A percentile compares a stretch with the other conserved stretches of the same genome.
These are phyloP conservation scores for Wallacemonas sp. DNA, from an alignment of 208 protist genomes.

Conservation along the genomic window DNA sequence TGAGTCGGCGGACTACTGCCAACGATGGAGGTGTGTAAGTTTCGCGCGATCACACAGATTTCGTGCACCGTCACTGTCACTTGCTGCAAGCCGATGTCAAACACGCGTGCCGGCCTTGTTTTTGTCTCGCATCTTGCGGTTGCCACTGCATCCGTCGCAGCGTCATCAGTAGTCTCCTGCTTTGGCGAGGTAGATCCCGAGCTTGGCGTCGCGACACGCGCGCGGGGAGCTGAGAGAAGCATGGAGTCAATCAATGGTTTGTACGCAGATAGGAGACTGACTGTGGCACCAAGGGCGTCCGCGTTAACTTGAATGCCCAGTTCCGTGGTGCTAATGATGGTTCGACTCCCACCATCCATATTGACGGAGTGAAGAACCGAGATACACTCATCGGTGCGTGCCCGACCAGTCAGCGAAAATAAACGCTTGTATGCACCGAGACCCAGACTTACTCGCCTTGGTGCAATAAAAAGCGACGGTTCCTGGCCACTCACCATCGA, in stretches of 20 bases:
- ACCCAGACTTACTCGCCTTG: neutral
- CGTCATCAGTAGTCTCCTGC: neutral
- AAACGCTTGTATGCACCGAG: slow-evolving; percentile 3
- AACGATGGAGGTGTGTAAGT: neutral
- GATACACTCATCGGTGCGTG: neutral
- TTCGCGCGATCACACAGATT: neutral
- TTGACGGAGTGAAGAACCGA: neutral
- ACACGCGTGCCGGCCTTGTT: neutral
- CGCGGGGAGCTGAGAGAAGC: neutral
- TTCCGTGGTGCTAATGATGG: neutral
- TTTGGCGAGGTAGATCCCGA: neutral
- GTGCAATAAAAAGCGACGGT: neutral
- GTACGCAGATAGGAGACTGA: neutral
- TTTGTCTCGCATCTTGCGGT: neutral
- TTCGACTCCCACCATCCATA: neutral
- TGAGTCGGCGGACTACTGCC: neutral
- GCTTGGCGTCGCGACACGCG: neutral
- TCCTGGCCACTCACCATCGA: neutral
- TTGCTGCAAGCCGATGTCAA: slow-evolving; percentile 1
- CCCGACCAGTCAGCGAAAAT: neutral
- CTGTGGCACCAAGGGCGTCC: neutral
- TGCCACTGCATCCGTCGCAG: neutral
- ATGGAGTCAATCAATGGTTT: slow-evolving; percentile 1
- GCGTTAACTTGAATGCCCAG: slow-evolving; percentile 1
- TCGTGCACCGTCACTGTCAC: neutral